Evolutionary conservation across 768 basidiomycete species (phyloP), one percentile per base, ranked within the genome.

Genomic region (Macrolepiota albuminosa): DNA sequence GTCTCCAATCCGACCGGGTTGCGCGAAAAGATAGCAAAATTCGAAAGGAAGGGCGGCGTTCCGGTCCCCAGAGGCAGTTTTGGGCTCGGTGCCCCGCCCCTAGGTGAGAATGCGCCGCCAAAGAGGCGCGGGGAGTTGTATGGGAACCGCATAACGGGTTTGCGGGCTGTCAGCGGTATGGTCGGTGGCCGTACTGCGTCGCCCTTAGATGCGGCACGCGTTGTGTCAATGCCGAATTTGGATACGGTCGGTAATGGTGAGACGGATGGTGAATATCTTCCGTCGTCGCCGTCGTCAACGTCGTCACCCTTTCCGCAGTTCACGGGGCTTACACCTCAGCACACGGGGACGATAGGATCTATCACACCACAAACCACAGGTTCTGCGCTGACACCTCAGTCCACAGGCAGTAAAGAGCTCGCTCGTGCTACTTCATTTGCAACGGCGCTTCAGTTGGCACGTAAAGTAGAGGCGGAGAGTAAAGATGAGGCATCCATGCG

Each of bases 61-160:
- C 90, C 90, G 16, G 82, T 84, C 40, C 91, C 90, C n/a, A 77
- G 87, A 52, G 86, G 87, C 4, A 85, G 86, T 62, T 89, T 90
- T 72, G 88, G 83, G 24, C 73, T 88, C 63, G 86, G 86, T 16
- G 82, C 81, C 11, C 86, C 87, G 3, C 84, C 82, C n/a, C 68
- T 71, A 29, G 70, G 78, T 37, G 80, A 79, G 29, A 76, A 79
- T 55, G 77, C 73, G 13, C 75, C 78, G 48, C 68, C 76, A 45
- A 81, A 76, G 68, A 81, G 80, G 64, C 80, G 81, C 54, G 82
- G 84, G 47, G 88, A 91, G 72, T 73, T 90, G 37, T 89, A 90
- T 67, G 90, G 87, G 24, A 91, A 91, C 71, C 78, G 89, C 42
- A 81, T 91, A 36, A 83, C 78, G n/a, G 68, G 72, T 14, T 70